Evolutionary conservation across 2,329 filamentous ascomycete genomes (phyloP), one percentile per base, ranked within the genome.

Genomic region (Pyrenophora seminiperda): DNA sequence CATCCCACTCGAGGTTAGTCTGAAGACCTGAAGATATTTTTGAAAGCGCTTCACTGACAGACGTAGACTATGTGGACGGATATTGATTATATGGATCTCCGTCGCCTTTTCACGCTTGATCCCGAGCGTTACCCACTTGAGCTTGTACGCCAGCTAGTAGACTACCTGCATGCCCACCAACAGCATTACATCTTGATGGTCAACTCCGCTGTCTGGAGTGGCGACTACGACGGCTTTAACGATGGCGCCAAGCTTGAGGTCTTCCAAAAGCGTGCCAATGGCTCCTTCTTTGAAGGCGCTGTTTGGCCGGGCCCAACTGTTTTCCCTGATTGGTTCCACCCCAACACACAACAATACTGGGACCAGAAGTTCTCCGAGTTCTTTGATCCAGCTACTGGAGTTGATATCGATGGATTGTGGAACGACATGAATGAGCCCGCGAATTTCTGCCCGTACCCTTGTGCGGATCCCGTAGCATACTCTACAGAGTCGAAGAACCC

Each of bases 161-260:
- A 82, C 37, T 81, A 87, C 31, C 78, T 93, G 0, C 88, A 91
- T 61, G 72, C 73, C 2, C 80, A 84, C 53, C 73, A 88, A 34
- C 88, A 90, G 67, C 81, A 89, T 44, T 89, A 89, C 58, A 81
- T 90, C 34, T 75, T 92, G 44, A 94, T 93, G 88, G 88, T 93
- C 0, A 89, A 93, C 61, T 86, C 87, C 0, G 85, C 85, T 11
- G 77, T 83, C 2, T 77, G 75, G n/a, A 56, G 60, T 2, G 58
- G 59, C 20, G 58, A 67, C 39, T 85, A 84, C 57, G 63, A 68
- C 3, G 76, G 82, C 0, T 91, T 84, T 70, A 79, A 86, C 45
- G 79, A 83, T 15, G 88, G 88, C 1, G 72, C 82, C 1, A 77
- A 81, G 13, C 73, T 81, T 4, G 80, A 76, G 22, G 70, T 82